phyloP scores from a whole-genome alignment of 148 eudicot species.

The Rhododendron molle region DNA sequence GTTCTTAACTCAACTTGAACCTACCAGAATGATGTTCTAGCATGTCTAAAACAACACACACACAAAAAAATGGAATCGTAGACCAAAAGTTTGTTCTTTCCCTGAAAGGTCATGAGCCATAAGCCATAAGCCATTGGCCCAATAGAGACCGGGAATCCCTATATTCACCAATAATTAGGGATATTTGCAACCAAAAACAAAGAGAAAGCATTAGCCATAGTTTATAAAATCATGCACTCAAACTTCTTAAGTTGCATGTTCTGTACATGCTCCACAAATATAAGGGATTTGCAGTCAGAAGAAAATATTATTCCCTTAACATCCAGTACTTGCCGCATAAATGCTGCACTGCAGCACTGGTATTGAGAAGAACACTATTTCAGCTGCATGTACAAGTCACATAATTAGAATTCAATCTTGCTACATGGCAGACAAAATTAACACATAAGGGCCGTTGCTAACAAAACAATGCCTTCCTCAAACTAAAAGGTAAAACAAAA shows the following conservation, averaged over 20 bases:
- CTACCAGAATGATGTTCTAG: neutral
- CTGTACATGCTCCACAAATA: neutral
- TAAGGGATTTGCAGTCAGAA: neutral
- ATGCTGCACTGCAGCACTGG: neutral
- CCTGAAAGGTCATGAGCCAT: neutral
- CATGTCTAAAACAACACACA: neutral
- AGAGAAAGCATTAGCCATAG: neutral
- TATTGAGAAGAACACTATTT: neutral
- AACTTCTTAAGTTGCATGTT: neutral
- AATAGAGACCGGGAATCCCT: neutral
- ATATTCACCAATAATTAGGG: neutral
- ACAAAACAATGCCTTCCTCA: neutral
- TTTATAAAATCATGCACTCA: neutral
- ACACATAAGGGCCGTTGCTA: neutral
- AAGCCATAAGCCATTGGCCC: too few species aligned
- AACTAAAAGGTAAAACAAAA: too few species aligned
- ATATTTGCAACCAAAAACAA: neutral
- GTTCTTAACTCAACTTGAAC: neutral
- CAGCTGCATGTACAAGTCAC: slow-evolving; percentile 1
- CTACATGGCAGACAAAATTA: neutral
- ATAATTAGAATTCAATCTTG: neutral
- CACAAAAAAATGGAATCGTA: too few species aligned
- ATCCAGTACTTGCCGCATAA: neutral
- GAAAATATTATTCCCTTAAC: slow-evolving; percentile 3
- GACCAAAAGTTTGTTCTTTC: too few species aligned